Base-by-base conservation (phyloP, 495 filamentous ascomycete species). In the Xylaria bambusicola region DNA sequence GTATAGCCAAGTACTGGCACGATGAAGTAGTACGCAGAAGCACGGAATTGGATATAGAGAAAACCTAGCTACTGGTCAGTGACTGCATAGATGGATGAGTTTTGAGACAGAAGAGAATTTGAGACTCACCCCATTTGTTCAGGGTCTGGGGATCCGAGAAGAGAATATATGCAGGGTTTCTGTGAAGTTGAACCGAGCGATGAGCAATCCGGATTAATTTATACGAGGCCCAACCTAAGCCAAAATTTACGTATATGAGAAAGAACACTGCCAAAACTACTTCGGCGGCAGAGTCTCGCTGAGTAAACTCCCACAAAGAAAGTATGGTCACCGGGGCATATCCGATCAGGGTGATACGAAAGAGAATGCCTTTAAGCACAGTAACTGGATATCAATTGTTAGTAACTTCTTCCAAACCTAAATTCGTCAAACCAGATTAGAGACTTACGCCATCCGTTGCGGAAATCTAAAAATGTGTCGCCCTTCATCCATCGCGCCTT, bases 1-100 rank as follows among this genome's bases (percentile, higher is more conserved):
- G 88, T 85, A 67, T 98, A 96, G 36, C 79, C 66, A 42, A 98
- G 81, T 31, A 88, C 69, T 0, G 93, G 93, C 15, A 94, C 83
- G 66, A 98, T 89, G 72, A 95, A 98, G 77, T 96, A 98, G 79
- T 98, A 98, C 6, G 92, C 90, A 2, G 93, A 93, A 15, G 94
- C 93, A 50, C 93, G 90, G 80, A 96, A 98, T 72, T 97, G 94
- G 48, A 98, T 92, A 66, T 98, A 98, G 38, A 98, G 79, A 76
- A 98, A 98, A 13, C 94, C 68, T 70, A 27, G 12, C 18, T 15
- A 18, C 27, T 1, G 26, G 56, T 59, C n/a, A 59, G 23, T 27
- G 13, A 52, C 6, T 3, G 24, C 6, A n/a, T 1, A n/a, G 17
- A 24, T 10, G 26, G n/a, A 2, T 35, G 42, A 46, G 24, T 8